phyloP scores from a whole-genome alignment of 2,329 filamentous ascomycete species.

The Amauroascus niger region DNA sequence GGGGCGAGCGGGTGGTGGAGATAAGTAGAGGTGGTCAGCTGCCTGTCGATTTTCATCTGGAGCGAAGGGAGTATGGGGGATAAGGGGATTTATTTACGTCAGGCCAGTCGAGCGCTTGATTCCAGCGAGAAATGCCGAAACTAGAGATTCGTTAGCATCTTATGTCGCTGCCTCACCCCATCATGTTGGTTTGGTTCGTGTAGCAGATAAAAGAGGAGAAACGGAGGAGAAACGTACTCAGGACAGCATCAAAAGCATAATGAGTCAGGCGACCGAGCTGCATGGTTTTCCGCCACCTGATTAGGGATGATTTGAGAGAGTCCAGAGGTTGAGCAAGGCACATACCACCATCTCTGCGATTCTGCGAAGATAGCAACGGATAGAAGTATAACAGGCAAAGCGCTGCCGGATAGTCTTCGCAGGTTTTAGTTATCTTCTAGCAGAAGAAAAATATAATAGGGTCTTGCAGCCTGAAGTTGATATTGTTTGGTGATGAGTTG shows the following conservation, averaged over 20 bases:
- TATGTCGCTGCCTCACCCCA: background rate
- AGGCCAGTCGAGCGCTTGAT: slow-evolving; percentile 96
- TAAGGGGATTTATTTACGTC: slow-evolving; percentile 65
- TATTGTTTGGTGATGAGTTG: background rate
- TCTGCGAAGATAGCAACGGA: background rate
- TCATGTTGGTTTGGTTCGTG: too few relatives aligned
- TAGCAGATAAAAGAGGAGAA: slow-evolving; percentile 5
- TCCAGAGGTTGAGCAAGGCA: slow-evolving; percentile 17
- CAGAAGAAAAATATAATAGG: too few relatives aligned
- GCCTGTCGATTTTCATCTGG: background rate
- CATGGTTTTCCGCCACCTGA: slow-evolving; percentile 46
- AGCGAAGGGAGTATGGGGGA: slow-evolving; percentile 7
- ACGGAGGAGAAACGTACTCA: slow-evolving; percentile 51
- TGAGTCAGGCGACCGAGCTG: slow-evolving; percentile 90
- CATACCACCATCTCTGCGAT: slow-evolving; percentile 36
- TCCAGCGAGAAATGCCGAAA: slow-evolving; percentile 91
- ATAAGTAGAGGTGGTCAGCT: slow-evolving; percentile 10
- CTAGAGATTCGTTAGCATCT: slow-evolving; percentile 37
- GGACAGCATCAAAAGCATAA: slow-evolving; percentile 91
- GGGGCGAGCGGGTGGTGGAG: slow-evolving; percentile 11
- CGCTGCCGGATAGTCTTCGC: too few relatives aligned
- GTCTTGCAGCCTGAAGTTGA: background rate
- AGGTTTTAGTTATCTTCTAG: too few relatives aligned
- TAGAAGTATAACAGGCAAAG: background rate
- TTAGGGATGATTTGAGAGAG: slow-evolving; percentile 51